A percentile compares a stretch with the other conserved stretches of the same genome.
Conservation (phyloP, 768 basidiomycete genomes). For the Daedaleopsis nitida region DNA sequence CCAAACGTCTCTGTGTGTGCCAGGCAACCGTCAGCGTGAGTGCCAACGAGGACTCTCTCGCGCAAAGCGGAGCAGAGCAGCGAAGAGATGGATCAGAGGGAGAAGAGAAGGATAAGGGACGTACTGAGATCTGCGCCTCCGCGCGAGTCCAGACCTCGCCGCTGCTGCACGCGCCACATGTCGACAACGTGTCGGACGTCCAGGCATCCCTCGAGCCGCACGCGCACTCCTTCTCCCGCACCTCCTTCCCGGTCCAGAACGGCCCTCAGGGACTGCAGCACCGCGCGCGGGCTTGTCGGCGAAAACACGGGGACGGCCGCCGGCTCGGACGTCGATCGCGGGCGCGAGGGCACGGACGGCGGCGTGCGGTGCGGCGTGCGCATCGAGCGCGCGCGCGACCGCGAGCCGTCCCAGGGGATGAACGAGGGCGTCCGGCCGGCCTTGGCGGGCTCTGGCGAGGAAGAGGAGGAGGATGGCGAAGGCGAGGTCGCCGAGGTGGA, state of each 20-base stretch:
- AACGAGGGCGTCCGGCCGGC: background rate
- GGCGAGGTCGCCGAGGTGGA: background rate
- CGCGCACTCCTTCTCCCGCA: background rate
- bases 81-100: too few species aligned
- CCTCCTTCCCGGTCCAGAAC: constrained; percentile 11
- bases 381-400: constrained; percentile 13
- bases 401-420: background rate
- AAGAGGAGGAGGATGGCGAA: background rate
- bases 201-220: constrained; percentile 22
- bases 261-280: constrained; percentile 11
- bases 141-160: constrained; percentile 1
- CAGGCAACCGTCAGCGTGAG: too few species aligned
- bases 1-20: constrained; percentile 44
- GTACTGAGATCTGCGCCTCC: constrained; percentile 12
- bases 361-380: constrained; percentile 5
- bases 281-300: constrained; percentile 8
- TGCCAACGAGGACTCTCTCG: too few species aligned
- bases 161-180: constrained; percentile 5
- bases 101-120: background rate
- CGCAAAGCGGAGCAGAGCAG: too few species aligned
- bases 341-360: constrained; percentile 5
- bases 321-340: constrained; percentile 15
- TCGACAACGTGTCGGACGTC: constrained; percentile 23
- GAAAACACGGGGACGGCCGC: constrained; percentile 16
- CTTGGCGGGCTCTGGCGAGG: background rate